phyloP scores from a whole-genome alignment of 225 moss, liverwort and hornwort genomes.

The Physcomitrellopsis africana region DNA sequence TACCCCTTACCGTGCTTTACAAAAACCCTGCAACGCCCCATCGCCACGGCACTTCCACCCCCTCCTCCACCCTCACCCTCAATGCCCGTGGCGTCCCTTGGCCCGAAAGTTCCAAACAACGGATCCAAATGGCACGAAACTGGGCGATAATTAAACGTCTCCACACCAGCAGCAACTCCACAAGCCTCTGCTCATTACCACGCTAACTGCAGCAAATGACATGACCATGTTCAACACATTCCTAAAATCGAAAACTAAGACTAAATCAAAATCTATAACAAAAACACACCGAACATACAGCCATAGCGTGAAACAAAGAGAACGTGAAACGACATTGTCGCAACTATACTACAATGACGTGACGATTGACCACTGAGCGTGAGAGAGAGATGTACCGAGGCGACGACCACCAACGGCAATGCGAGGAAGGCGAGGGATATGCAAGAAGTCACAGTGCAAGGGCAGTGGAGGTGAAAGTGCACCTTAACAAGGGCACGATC shows the following conservation, averaged over 20 bases:
- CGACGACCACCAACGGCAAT: too few species aligned
- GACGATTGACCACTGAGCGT: too few species aligned
- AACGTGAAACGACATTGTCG: neutral
- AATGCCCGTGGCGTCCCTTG: neutral
- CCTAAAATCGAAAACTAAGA: too few species aligned
- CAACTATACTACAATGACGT: neutral
- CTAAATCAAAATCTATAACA: too few species aligned
- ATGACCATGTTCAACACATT: too few species aligned
- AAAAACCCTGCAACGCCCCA: constrained; percentile 24
- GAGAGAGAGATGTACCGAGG: neutral
- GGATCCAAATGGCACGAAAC: neutral
- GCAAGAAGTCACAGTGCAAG: constrained; percentile 5
- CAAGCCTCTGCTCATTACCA: neutral
- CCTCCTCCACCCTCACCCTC: neutral
- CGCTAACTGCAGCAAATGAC: neutral
- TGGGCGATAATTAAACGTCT: neutral
- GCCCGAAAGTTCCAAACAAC: neutral
- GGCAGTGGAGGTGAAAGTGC: neutral
- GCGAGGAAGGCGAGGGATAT: neutral
- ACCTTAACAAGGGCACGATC: neutral
- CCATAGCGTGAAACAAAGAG: too few species aligned
- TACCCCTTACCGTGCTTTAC: neutral
- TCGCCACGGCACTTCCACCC: too few species aligned
- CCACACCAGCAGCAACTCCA: neutral
- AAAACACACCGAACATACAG: too few species aligned